phyloP scores from a whole-genome alignment of 441 rosid species.

The Populus trichocarpa region DNA sequence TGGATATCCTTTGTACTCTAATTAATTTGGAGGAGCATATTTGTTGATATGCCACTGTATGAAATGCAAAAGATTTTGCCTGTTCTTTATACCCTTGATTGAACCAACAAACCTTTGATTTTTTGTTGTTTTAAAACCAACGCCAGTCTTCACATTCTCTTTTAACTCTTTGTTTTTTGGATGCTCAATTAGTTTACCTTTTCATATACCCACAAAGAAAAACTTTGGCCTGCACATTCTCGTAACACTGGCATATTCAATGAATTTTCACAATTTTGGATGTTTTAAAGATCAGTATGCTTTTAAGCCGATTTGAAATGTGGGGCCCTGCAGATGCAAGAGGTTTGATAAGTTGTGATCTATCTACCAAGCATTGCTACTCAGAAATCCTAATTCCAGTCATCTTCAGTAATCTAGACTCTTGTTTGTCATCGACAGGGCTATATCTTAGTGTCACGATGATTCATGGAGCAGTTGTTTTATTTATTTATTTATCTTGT shows the following conservation, averaged over 20 bases:
- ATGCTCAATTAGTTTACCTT: background rate
- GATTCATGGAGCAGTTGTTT: background rate
- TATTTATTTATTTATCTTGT: background rate
- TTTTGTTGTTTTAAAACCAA: background rate
- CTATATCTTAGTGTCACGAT: too few relatives aligned
- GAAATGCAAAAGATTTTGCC: background rate
- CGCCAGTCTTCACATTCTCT: background rate
- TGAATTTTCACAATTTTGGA: background rate
- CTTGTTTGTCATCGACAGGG: background rate
- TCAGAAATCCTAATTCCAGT: background rate
- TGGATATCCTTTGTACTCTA: background rate
- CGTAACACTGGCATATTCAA: background rate
- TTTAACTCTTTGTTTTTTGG: background rate
- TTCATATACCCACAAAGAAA: background rate
- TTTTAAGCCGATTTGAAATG: background rate
- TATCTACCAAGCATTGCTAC: background rate
- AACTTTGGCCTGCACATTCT: background rate
- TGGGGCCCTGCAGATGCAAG: background rate
- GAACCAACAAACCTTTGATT: background rate
- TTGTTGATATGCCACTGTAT: background rate
- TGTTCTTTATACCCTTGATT: background rate
- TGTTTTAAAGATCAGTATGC: too few relatives aligned
- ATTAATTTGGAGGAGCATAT: background rate
- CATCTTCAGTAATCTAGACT: background rate
- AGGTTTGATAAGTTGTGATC: background rate